These are phyloP conservation scores for Annulohypoxylon nitens DNA, from an alignment of 495 filamentous ascomycete genomes.

Conservation along the genomic window DNA sequence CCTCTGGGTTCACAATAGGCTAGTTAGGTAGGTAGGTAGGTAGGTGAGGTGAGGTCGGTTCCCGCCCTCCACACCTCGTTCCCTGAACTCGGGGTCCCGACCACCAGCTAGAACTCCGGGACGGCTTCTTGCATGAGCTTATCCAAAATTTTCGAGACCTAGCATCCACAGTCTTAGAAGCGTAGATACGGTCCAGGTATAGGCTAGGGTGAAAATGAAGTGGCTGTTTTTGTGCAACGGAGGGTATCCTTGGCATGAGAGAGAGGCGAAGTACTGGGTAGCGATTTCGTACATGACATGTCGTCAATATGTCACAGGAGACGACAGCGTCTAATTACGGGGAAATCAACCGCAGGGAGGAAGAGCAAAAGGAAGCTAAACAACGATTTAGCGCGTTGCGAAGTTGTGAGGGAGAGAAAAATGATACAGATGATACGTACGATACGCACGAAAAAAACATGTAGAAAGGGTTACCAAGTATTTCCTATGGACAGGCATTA, in stretches of 20 bases:
- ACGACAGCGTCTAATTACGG: conserved; percentile 30
- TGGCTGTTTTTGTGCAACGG: conserved; percentile 42
- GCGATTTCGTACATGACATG: conserved; percentile 16
- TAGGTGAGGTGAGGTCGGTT: conserved; percentile 41
- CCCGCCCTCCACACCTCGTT: conserved; percentile 34
- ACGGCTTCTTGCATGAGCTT: conserved; percentile 46
- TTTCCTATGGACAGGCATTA: conserved; percentile 12
- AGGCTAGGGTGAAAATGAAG: conserved; percentile 43
- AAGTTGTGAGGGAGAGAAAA: conserved; percentile 10
- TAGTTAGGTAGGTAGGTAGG: background rate
- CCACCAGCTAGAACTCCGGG: conserved; percentile 39
- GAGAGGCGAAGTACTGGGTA: conserved; percentile 11
- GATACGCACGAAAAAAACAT: conserved; percentile 4
- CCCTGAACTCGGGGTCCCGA: conserved; percentile 40
- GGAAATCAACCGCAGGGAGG: conserved; percentile 33
- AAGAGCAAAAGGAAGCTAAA: conserved; percentile 16
- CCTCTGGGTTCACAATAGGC: conserved; percentile 14
- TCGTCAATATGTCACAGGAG: conserved; percentile 44
- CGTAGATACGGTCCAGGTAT: conserved; percentile 38
- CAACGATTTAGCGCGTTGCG: background rate
- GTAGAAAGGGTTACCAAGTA: conserved; percentile 23
- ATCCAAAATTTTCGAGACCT: conserved; percentile 49
- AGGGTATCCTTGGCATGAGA: conserved; percentile 18
- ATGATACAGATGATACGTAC: conserved; percentile 17
- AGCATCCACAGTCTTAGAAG: conserved; percentile 39